Conservation (phyloP, 345 rosid genomes). For the Acer yangbiense region DNA sequence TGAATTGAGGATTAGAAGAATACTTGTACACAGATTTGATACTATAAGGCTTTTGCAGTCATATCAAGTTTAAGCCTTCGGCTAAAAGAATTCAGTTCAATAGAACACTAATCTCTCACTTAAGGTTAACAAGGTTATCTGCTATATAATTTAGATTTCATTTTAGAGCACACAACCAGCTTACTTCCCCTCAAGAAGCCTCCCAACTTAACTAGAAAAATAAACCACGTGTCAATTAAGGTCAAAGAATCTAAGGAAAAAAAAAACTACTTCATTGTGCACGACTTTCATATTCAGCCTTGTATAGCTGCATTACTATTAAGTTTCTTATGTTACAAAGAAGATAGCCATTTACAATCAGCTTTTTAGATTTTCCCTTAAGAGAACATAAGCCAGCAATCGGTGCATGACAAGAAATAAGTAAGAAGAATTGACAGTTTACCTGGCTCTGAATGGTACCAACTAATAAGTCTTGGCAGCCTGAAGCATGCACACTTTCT, state of each 20-base stretch:
- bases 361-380: not conserved
- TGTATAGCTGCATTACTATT: not conserved
- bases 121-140: not conserved
- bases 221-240: not conserved
- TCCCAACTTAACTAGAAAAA: not conserved
- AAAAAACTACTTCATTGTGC: no score
- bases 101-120: not conserved
- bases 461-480: slow-evolving; percentile 65
- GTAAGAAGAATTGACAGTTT: slow-evolving; percentile 14
- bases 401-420: not conserved
- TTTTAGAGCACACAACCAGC: not conserved
- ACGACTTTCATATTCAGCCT: not conserved
- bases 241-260: not conserved
- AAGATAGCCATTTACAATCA: not conserved
- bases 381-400: not conserved
- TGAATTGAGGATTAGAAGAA: not conserved
- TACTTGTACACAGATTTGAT: not conserved
- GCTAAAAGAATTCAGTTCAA: not conserved
- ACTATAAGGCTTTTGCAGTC: not conserved
- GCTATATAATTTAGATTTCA: not conserved
- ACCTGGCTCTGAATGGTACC: slow-evolving; percentile 81
- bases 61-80: not conserved
- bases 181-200: not conserved
- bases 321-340: not conserved
- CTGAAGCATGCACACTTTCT: slow-evolving; percentile 77